A percentile compares a stretch with the other conserved stretches of the same genome.
Conservation (phyloP, 2,329 filamentous ascomycete species). For the Rasamsonia emersonii region DNA sequence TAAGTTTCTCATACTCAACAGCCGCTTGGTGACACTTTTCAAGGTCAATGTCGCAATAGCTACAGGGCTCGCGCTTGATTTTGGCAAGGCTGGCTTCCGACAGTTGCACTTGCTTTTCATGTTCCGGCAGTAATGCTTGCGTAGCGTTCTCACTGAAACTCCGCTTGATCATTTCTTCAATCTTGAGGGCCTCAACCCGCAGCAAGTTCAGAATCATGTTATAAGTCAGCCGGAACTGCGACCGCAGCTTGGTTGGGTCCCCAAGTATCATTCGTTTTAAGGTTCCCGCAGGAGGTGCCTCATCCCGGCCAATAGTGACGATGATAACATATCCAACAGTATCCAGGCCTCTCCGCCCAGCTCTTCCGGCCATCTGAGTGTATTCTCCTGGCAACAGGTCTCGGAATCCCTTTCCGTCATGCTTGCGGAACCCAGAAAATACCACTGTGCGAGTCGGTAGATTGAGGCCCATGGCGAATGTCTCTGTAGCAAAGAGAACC, state of each 20-base stretch:
- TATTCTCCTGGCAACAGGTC: conserved; percentile 92
- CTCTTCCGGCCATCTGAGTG: conserved; percentile 95
- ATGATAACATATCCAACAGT: conserved; percentile 92
- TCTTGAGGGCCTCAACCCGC: conserved; percentile 91
- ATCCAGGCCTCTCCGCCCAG: conserved; percentile 85
- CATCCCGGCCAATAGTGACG: conserved; percentile 68
- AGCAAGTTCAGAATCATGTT: conserved; percentile 98
- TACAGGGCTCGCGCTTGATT: conserved; percentile 76
- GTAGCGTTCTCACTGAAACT: conserved; percentile 98
- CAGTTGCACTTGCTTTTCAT: conserved; percentile 87
- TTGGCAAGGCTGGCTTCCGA: conserved; percentile 88
- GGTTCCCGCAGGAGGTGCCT: conserved; percentile 76
- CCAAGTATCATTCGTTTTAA: conserved; percentile 92
- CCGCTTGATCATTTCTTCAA: conserved; percentile 99
- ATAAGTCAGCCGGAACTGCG: conserved; percentile 94
- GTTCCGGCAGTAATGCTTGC: conserved; percentile 85
- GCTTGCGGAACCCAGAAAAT: conserved; percentile 94
- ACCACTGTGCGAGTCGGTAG: conserved; percentile 92
- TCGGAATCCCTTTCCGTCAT: conserved; percentile 85
- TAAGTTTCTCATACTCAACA: conserved; percentile 71
- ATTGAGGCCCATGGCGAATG: conserved; percentile 97
- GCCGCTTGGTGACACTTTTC: conserved; percentile 73
- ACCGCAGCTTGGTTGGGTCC: conserved; percentile 87
- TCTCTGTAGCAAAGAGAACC: conserved; percentile 94
- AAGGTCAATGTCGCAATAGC: conserved; percentile 71